phyloP scores from a whole-genome alignment of 1,139 yeast genomes.

The Groenewaldozyma auringiensis region DNA sequence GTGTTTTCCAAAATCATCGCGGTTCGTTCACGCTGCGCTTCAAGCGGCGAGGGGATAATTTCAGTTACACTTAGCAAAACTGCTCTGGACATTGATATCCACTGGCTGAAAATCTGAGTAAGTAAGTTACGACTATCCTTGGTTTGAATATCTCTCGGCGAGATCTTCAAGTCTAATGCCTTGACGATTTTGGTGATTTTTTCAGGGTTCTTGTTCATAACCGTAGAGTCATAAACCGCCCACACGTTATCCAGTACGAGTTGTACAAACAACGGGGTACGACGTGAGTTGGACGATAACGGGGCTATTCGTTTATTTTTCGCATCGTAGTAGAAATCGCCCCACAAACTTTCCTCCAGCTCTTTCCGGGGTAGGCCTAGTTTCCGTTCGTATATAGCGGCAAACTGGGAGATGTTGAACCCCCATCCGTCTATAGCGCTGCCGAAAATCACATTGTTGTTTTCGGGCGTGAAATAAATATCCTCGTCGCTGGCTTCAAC shows the following conservation, averaged over 20 bases:
- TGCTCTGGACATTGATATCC: slow-evolving; percentile 91
- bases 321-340: slow-evolving; percentile 83
- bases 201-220: slow-evolving; percentile 59
- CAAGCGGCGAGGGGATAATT: slow-evolving; percentile 71
- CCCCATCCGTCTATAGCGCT: slow-evolving; percentile 99
- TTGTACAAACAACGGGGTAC: slow-evolving; percentile 72
- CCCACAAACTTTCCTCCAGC: slow-evolving; percentile 89
- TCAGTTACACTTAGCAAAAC: slow-evolving; percentile 79
- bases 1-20: slow-evolving; percentile 56
- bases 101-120: slow-evolving; percentile 73
- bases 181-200: slow-evolving; percentile 66
- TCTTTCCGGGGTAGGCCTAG: slow-evolving; percentile 77
- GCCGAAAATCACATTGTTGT: slow-evolving; percentile 87
- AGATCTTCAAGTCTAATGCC: slow-evolving; percentile 59
- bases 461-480: slow-evolving; percentile 81
- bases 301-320: slow-evolving; percentile 73
- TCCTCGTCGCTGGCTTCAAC: slow-evolving; percentile 76
- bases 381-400: slow-evolving; percentile 76
- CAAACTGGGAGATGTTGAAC: slow-evolving; percentile 80
- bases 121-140: slow-evolving; percentile 64
- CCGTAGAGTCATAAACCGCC: slow-evolving; percentile 75
- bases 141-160: slow-evolving; percentile 71
- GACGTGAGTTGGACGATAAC: slow-evolving; percentile 35
- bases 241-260: slow-evolving; percentile 85
- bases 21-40: slow-evolving; percentile 66